Conservation (phyloP, 2,329 filamentous ascomycete species). For the Phialophora verrucosa region DNA sequence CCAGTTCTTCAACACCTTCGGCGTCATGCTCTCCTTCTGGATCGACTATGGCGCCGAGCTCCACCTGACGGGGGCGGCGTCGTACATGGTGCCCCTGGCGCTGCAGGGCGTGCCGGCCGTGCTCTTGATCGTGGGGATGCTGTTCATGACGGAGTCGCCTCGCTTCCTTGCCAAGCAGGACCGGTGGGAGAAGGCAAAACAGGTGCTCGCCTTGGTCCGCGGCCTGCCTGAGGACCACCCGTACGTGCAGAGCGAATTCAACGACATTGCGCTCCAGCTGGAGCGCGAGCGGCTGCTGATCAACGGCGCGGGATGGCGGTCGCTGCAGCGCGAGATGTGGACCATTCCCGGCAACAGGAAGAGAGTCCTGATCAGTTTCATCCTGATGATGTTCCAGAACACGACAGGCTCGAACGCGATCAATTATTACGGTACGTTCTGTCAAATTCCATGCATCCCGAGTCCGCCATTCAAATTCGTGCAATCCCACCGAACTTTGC, state of each 20-base stretch:
- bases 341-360: conserved; percentile 60
- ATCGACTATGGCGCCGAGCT: conserved; percentile 60
- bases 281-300: conserved; percentile 65
- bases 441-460: no score
- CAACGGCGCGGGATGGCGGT: conserved; percentile 57
- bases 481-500: no score
- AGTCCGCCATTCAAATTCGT: no score
- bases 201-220: conserved; percentile 63
- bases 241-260: conserved; percentile 64
- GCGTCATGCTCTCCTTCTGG: conserved; percentile 46
- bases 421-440: conserved; percentile 51
- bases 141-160: conserved; percentile 44
- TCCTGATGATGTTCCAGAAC: conserved; percentile 60
- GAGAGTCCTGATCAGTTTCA: conserved; percentile 55
- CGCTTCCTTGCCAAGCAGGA: conserved; percentile 63
- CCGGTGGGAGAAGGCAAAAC: conserved; percentile 68
- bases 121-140: conserved; percentile 41
- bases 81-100: conserved; percentile 67
- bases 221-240: conserved; percentile 59
- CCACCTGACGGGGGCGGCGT: conserved; percentile 56
- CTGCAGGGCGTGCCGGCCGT: conserved; percentile 62
- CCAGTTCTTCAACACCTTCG: conserved; percentile 44
- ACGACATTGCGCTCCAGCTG: conserved; percentile 65
- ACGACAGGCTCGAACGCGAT: conserved; percentile 63
- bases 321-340: conserved; percentile 69